Base-by-base conservation (phyloP, 164 flowering plant species). In the Kalanchoe fedtschenkoi region DNA sequence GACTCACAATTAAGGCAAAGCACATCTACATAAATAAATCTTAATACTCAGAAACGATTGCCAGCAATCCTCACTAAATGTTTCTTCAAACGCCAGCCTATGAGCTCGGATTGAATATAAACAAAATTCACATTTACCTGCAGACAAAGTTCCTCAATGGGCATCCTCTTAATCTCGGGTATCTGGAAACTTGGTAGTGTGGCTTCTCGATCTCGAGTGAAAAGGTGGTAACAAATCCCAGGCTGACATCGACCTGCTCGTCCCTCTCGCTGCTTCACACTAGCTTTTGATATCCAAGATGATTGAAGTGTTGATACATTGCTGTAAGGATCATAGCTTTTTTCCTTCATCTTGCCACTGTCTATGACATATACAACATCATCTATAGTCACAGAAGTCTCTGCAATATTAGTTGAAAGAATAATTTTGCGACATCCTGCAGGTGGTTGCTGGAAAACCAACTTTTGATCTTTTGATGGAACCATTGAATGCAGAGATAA, bases 161-260 rank as follows among this genome's bases (percentile, higher is more conserved):
- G 96, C 74, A 83, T 86, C 69, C 97, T 78, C 77, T 74, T 87
- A 29, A 95, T 87, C 80, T 95, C 99, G 56, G 99, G 97, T 70
- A 89, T 80, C 71, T 81, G 90, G 63, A 83, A 95, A 61, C 89
- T 89, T 10, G 81, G 87, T 65, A 95, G 63, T 61, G 97, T 82
- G 39, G 79, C 78, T 33, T 89, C 95, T 56, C 85, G 81, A 54
- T 80, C 58, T 76, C 77, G 87, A 46, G 97, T 84, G 75, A 73
- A 95, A 33, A 95, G 87, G 81, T 95, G 97, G 78, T 84, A 95
- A 69, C 99, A 91, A 15, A 85, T 77, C 47, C 99, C 99, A 15
- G 97, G 80, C 58, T 82, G 96, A 66, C 99, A 95, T 35, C 99
- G 93, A 32, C 99, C 97, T 9, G 97, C 99, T 68, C 96, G 97